phyloP scores from a whole-genome alignment of 2,329 filamentous ascomycete genomes.

The Mariannaea sp. region DNA sequence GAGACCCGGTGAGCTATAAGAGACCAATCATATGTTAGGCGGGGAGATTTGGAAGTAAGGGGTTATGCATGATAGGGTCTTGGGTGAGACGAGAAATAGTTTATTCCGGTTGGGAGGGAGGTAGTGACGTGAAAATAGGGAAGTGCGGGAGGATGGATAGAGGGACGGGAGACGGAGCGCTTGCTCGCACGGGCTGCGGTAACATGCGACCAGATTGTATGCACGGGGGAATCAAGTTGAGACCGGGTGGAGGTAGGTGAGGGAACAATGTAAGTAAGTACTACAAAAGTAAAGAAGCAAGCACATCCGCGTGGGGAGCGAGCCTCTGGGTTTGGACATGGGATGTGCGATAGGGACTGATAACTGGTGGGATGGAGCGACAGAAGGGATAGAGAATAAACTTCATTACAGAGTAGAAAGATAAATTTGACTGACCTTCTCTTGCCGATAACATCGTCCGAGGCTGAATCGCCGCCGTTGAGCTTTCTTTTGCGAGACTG shows the following conservation, averaged over 20 bases:
- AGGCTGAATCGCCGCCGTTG: constrained; percentile 62
- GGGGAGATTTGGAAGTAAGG: constrained; percentile 33
- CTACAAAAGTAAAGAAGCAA: constrained; percentile 14
- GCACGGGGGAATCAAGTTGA: constrained; percentile 8
- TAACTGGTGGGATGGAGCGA: constrained; percentile 10
- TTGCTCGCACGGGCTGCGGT: constrained; percentile 20
- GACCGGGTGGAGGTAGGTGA: constrained; percentile 8
- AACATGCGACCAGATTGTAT: constrained; percentile 10
- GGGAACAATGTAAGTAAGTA: constrained; percentile 6
- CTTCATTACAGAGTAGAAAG: constrained; percentile 18
- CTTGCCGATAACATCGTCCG: constrained; percentile 66
- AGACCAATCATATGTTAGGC: constrained; percentile 56
- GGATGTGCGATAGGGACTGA: constrained; percentile 13
- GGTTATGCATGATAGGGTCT: constrained; percentile 18
- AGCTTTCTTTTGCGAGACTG: constrained; percentile 81
- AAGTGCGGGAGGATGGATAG: constrained; percentile 20
- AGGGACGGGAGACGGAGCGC: constrained; percentile 29
- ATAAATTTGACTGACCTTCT: constrained; percentile 65
- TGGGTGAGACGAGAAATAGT: constrained; percentile 29
- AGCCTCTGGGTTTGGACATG: constrained; percentile 11
- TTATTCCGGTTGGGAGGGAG: constrained; percentile 22
- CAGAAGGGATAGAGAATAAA: constrained; percentile 2
- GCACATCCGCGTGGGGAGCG: constrained; percentile 18
- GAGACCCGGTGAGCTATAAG: constrained; percentile 60
- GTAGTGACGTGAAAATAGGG: constrained; percentile 16